phyloP scores from a whole-genome alignment of 2,329 filamentous ascomycete genomes.

The Fusarium sulawesiense region DNA sequence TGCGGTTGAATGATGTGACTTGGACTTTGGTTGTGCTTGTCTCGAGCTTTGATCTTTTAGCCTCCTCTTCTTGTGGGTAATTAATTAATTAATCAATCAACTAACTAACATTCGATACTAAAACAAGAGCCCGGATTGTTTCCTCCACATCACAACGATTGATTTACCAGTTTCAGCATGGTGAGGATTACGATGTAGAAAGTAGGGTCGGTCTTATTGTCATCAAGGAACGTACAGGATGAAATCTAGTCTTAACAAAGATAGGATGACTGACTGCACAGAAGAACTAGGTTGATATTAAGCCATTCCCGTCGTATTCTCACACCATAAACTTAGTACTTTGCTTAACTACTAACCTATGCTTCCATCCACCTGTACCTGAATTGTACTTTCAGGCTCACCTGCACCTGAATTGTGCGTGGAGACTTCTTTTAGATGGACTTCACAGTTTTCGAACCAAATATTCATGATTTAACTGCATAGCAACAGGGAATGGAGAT shows the following conservation, averaged over 20 bases:
- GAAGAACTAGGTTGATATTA: background rate
- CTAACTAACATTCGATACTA: background rate
- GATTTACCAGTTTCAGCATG: background rate
- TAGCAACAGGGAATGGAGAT: background rate
- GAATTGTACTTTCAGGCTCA: background rate
- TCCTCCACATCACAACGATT: background rate
- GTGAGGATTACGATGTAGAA: background rate
- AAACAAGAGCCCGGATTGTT: background rate
- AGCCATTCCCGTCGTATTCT: background rate
- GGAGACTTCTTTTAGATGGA: background rate
- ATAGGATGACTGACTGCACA: background rate
- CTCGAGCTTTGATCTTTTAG: constrained; percentile 22
- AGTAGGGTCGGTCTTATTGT: background rate
- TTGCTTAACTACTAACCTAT: background rate
- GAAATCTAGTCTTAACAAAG: background rate
- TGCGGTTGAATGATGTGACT: constrained; percentile 5
- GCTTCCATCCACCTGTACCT: background rate
- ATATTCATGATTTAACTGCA: background rate
- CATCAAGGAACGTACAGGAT: background rate
- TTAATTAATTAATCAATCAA: background rate
- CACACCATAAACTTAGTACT: background rate
- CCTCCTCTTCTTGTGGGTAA: background rate
- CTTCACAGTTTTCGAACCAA: background rate
- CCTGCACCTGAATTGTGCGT: background rate
- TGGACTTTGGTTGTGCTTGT: constrained; percentile 4